These are phyloP conservation scores for Kwoniella bestiolae DNA, from an alignment of 768 basidiomycete species.

Conservation along the genomic window DNA sequence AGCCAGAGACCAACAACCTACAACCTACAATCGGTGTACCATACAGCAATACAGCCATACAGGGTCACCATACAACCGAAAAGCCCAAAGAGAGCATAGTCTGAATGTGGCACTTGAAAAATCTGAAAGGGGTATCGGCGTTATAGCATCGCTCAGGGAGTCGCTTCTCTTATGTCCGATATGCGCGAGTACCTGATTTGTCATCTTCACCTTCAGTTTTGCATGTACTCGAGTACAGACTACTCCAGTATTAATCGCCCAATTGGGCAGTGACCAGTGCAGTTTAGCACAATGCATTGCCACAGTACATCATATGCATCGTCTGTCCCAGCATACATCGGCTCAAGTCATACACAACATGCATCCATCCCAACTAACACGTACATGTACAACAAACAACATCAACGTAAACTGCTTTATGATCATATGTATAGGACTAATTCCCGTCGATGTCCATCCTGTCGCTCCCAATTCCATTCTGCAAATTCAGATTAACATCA, in stretches of 20 bases:
- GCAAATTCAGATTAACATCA: too few relatives aligned
- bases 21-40: not conserved
- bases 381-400: not conserved
- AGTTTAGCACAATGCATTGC: too few relatives aligned
- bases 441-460: not conserved
- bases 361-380: too few relatives aligned
- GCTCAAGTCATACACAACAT: too few relatives aligned
- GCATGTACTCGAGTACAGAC: too few relatives aligned
- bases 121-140: slow-evolving; percentile 1
- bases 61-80: not conserved
- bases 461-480: not conserved
- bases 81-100: not conserved
- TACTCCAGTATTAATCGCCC: too few relatives aligned
- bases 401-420: not conserved
- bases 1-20: not conserved
- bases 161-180: slow-evolving; percentile 22
- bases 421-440: too few relatives aligned
- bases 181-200: not conserved
- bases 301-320: not conserved
- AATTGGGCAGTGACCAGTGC: too few relatives aligned
- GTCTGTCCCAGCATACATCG: not conserved
- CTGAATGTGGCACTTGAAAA: slow-evolving; percentile 14
- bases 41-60: not conserved
- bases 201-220: not conserved
- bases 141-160: slow-evolving; percentile 1